phyloP scores from a whole-genome alignment of 2,329 filamentous ascomycete genomes.

The Aspergillus japonicus region DNA sequence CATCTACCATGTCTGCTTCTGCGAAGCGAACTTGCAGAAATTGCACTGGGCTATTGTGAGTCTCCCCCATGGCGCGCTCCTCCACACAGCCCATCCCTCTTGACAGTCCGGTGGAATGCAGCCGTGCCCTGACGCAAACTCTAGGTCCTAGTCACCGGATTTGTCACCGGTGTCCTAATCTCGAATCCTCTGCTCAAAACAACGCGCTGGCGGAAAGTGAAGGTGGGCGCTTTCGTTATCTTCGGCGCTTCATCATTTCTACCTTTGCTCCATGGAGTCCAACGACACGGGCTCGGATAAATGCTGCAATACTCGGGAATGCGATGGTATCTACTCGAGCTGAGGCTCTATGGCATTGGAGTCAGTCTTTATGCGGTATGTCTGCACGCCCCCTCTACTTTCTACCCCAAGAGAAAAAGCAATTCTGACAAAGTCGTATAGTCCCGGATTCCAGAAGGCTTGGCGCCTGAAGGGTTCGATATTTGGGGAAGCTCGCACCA shows the following conservation, averaged over 20 bases:
- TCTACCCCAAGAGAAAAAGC: no score
- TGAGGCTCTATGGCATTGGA: slow-evolving; percentile 15
- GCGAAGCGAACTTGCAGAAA: slow-evolving; percentile 12
- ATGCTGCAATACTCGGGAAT: slow-evolving; percentile 20
- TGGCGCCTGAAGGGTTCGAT: slow-evolving; percentile 4
- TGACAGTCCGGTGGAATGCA: background rate
- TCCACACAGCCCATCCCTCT: background rate
- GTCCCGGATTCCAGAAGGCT: slow-evolving; percentile 7
- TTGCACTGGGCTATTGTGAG: slow-evolving; percentile 16
- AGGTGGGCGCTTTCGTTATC: slow-evolving; percentile 2
- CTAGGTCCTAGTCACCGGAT: slow-evolving; percentile 6
- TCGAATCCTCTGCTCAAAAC: slow-evolving; percentile 10
- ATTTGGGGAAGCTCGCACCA: slow-evolving; percentile 10
- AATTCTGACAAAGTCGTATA: background rate
- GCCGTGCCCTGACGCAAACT: slow-evolving; percentile 6
- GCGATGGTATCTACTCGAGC: slow-evolving; percentile 20
- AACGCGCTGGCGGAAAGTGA: slow-evolving; percentile 10
- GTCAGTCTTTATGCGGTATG: slow-evolving; percentile 8
- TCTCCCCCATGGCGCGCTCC: slow-evolving; percentile 1
- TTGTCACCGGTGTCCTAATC: slow-evolving; percentile 6
- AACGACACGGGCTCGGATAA: slow-evolving; percentile 8
- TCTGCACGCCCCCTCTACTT: background rate
- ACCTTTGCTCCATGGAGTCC: slow-evolving; percentile 6
- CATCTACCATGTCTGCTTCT: slow-evolving; percentile 14
- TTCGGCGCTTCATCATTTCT: slow-evolving; percentile 7